Base-by-base conservation (phyloP, 805 yeast species). In the Maudiozyma saulgeensis region DNA sequence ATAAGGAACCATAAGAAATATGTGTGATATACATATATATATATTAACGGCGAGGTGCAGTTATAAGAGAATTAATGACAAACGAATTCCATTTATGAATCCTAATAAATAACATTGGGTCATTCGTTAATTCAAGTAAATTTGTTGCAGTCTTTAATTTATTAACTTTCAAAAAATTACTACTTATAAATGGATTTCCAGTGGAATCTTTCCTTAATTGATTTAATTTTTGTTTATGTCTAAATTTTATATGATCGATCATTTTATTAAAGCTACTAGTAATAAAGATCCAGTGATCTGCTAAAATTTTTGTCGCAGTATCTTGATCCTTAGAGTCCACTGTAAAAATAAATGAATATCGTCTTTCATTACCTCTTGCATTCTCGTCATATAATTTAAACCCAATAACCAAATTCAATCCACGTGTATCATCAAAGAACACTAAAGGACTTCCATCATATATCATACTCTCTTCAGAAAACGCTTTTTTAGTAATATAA, bases 361-460 rank as follows among this genome's bases (percentile, higher is more conserved):
- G 75, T 50, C 91, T 68, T 60, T 84, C 89, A 1, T 84, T 78
- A 1, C 91, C 91, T 49, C 91, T 70, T 0, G 91, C 89, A 44
- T 79, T 77, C 12, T 72, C 66, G 61, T 84, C 91, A 40, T 71
- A 70, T 31, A 83, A 62, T 59, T 82, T 82, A 68, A 84, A 82
- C 3, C 81, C 74, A 49, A 77, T 70, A 13, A 77, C 73, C 7
- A 84, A 63, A 28, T 87, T 79, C 53, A 76, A 75, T 0, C 90
- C 90, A 50, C 78, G 72, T 4, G 68, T 57, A 12, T 76, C 75
- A 56, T 84, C 88, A 4, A 85, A 87, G 56, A 77, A 80, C 53
- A 78, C 77, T 56, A 82, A 66, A 0, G 89, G 87, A 46, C 77
- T 75, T 23, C 77, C 68, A 41, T 76, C 75, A 54, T 83, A 86